phyloP scores from a whole-genome alignment of 2,329 filamentous ascomycete genomes.

The Phoma sp. region DNA sequence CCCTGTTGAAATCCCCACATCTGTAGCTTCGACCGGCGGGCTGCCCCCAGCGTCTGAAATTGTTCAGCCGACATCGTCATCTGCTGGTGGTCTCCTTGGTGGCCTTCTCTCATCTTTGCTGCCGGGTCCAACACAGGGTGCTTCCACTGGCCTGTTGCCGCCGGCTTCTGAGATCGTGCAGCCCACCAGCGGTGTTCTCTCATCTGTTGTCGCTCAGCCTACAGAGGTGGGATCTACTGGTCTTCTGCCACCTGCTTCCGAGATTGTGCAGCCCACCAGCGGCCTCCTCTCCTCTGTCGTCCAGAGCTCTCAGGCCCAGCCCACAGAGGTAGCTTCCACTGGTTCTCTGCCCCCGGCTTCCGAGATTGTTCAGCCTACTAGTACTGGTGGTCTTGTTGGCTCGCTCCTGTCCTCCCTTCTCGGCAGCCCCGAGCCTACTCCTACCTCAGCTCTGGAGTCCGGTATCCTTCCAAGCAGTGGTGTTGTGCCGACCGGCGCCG shows the following conservation, averaged over 20 bases:
- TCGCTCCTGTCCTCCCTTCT: conserved; percentile 24
- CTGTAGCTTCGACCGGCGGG: conserved; percentile 21
- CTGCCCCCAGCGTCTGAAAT: conserved; percentile 18
- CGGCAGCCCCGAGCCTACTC: conserved; percentile 16
- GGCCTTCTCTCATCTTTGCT: conserved; percentile 23
- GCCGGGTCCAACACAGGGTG: conserved; percentile 13
- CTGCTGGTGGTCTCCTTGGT: conserved; percentile 13
- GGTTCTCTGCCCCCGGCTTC: conserved; percentile 10
- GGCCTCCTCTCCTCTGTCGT: conserved; percentile 23
- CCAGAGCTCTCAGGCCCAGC: conserved; percentile 12
- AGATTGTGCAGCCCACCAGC: conserved; percentile 17
- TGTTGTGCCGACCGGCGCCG: conserved; percentile 29
- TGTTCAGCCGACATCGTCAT: conserved; percentile 9
- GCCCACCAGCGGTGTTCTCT: conserved; percentile 17
- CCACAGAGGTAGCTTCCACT: conserved; percentile 13
- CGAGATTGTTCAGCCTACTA: conserved; percentile 12
- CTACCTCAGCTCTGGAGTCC: conserved; percentile 25
- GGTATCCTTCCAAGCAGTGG: conserved; percentile 31
- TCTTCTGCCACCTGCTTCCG: conserved; percentile 6
- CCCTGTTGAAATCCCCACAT: background rate
- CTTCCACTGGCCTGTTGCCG: conserved; percentile 8
- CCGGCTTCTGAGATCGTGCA: conserved; percentile 1
- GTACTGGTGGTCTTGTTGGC: conserved; percentile 16
- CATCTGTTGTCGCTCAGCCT: conserved; percentile 13
- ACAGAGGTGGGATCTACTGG: conserved; percentile 3